Percentiles rank a stretch among this genome's conserved stretches.
phyloP scores from a whole-genome alignment of 2,329 filamentous ascomycete genomes.

The Dactylellina sp. region DNA sequence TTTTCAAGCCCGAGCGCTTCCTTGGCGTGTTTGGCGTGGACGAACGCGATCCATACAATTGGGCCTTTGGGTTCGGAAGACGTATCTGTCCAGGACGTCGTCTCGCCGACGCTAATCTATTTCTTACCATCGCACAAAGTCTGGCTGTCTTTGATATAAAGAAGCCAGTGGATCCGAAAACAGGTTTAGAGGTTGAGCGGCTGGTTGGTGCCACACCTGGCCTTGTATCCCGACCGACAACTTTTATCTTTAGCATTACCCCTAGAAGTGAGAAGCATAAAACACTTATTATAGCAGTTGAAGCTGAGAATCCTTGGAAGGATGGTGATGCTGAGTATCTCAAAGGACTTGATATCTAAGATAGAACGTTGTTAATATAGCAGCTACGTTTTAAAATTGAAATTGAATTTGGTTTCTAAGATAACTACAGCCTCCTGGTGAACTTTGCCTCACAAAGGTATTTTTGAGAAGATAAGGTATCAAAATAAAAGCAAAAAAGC shows the following conservation, averaged over 20 bases:
- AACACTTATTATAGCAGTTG: constrained; percentile 11
- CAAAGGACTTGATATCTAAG: background rate
- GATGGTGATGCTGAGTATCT: constrained; percentile 30
- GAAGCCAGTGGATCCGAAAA: constrained; percentile 54
- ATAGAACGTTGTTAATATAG: no score
- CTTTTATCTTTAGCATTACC: constrained; percentile 25
- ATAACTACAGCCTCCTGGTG: no score
- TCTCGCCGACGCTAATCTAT: constrained; percentile 68
- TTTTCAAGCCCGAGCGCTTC: constrained; percentile 72
- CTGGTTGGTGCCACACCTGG: constrained; percentile 33
- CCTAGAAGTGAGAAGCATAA: constrained; percentile 29
- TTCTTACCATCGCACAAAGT: constrained; percentile 67
- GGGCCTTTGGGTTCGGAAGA: constrained; percentile 70
- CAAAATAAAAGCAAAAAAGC: no score
- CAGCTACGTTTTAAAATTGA: no score
- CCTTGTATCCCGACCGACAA: constrained; percentile 25
- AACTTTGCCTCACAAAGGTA: no score
- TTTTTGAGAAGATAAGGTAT: no score
- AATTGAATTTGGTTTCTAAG: no score
- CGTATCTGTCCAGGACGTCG: constrained; percentile 72
- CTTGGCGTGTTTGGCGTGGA: constrained; percentile 17
- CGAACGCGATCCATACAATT: constrained; percentile 66
- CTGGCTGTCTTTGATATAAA: constrained; percentile 66
- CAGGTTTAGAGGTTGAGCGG: constrained; percentile 45
- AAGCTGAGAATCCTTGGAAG: constrained; percentile 17